Evolutionary conservation across 2,329 filamentous ascomycete species (phyloP), one percentile per base, ranked within the genome.

Genomic region (Colletotrichum sublineola): DNA sequence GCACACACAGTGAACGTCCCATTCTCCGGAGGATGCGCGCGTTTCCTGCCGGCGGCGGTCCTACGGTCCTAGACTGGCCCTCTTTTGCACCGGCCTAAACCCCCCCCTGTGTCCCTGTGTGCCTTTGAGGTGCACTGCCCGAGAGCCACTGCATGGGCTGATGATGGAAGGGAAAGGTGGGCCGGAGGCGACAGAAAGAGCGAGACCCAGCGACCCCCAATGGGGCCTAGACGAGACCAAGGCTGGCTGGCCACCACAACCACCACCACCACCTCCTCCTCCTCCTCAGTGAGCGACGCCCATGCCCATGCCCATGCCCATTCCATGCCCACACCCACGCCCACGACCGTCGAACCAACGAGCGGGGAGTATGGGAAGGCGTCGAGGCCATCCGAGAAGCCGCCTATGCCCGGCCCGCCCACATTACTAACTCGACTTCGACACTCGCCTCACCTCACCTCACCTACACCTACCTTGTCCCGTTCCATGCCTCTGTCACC

Each of bases 341-440:
- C 67, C 44, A n/a, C 36, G 42, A 20, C 24, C 53, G 67, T 57
- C 55, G 67, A 64, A 57, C 46, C 68, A 67, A 67, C 68, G 68
- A 44, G 68, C 38, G 68, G 40, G 64, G n/a, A 20, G 53, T 29
- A 65, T 58, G 62, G 42, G 44, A 67, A 53, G 42, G 55, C 14
- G 62, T 52, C 38, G 20, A 63, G 64, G 64, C 69, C 69, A 58
- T 63, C 69, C 58, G 58, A 66, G 63, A 69, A 69, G 69, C 38
- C 65, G 69, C 40, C 65, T 63, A 57, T 67, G 68, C 65, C 42
- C 18, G 44, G 20, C 3, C 20, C n/a, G 46, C 46, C 69, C 69
- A 69, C 65, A 72, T 72, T 72, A 69, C 69, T 72, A 72, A 72
- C 69, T 63, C 69, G 18, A 29, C 24, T 68, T 67, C 50, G 55